A percentile compares a stretch with the other conserved stretches of the same genome.
Conservation (phyloP, 306 rosid species). For the Cercis canadensis region DNA sequence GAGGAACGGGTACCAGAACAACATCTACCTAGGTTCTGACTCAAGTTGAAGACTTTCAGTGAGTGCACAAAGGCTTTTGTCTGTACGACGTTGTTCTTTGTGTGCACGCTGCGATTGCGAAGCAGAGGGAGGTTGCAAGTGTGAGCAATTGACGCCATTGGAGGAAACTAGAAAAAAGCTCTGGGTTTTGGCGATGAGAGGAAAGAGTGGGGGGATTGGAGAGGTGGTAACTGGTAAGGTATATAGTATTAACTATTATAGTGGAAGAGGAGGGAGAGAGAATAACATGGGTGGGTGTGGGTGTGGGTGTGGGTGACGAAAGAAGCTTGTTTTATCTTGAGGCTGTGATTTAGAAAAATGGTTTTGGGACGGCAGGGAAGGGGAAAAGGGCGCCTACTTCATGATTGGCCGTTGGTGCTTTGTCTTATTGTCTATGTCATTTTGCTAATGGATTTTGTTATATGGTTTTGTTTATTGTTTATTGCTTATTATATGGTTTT, state of each 20-base stretch:
- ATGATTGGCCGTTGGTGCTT: slow-evolving; percentile 15
- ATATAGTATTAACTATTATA: too few relatives aligned
- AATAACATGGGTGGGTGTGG: too few relatives aligned
- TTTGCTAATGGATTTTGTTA: too few relatives aligned
- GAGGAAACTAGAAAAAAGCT: not conserved
- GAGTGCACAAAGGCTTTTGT: not conserved
- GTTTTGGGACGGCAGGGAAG: slow-evolving; percentile 26
- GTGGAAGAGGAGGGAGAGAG: too few relatives aligned
- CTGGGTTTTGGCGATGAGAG: too few relatives aligned
- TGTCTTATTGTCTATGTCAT: not conserved
- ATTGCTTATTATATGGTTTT: too few relatives aligned
- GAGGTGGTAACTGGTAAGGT: not conserved
- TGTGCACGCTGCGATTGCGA: not conserved
- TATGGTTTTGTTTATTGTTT: too few relatives aligned
- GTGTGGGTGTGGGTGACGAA: too few relatives aligned
- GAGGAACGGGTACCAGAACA: slow-evolving; percentile 6
- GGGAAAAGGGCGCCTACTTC: not conserved
- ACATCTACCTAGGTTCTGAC: not conserved
- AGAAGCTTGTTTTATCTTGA: not conserved
- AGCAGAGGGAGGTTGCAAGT: slow-evolving; percentile 27
- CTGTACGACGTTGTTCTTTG: slow-evolving; percentile 2
- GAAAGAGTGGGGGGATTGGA: too few relatives aligned
- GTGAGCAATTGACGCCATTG: slow-evolving; percentile 47
- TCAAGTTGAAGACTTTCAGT: slow-evolving; percentile 28
- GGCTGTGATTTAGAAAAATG: too few relatives aligned